Base-by-base conservation (phyloP, 805 yeast species). In the Candida ovalis region DNA sequence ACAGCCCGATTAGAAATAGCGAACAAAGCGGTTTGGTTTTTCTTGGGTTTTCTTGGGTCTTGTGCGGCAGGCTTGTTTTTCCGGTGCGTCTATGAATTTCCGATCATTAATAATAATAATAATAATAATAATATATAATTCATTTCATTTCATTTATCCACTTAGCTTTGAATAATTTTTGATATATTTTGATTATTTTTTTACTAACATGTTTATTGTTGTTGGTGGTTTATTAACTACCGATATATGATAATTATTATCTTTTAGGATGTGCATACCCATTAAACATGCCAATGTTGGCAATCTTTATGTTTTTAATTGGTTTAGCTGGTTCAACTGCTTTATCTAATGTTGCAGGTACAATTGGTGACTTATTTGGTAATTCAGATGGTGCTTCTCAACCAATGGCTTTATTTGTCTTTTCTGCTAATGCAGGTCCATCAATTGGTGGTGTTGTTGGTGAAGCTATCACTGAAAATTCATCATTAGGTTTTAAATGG, bases 401-500 rank as follows among this genome's bases (percentile, higher is more conserved):
- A 48, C 66, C 70, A 39, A 66, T 67, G 70, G 65, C 68, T 5
- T 42, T 65, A 3, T 67, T 67, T 39, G 71, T 67, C 17, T 58
- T 60, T 49, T 56, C 66, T 35, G 70, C 70, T 38, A 66, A 67
- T 54, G 58, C 66, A 27, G 71, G 71, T 46, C 70, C 71, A 35
- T 62, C 68, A 15, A 44, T 67, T 40, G 71, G 71, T 48, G 68
- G 69, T 50, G 64, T 67, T 41, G 62, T 66, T 41, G 71, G 71
- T 49, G 69, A 67, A 52, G 69, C 69, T 42, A 65, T 67, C 38
- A 53, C 56, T 21, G 66, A 61, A 40, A 67, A 65, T 47, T 24
- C 36, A 1, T 52, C 48, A 15, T 50, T 66, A 52, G 68, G 69
- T 35, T 64, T 45, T 49, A 58, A 60, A 44, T 67, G 71, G 71